phyloP scores from a whole-genome alignment of 345 rosid species.

The Brassica cretica region DNA sequence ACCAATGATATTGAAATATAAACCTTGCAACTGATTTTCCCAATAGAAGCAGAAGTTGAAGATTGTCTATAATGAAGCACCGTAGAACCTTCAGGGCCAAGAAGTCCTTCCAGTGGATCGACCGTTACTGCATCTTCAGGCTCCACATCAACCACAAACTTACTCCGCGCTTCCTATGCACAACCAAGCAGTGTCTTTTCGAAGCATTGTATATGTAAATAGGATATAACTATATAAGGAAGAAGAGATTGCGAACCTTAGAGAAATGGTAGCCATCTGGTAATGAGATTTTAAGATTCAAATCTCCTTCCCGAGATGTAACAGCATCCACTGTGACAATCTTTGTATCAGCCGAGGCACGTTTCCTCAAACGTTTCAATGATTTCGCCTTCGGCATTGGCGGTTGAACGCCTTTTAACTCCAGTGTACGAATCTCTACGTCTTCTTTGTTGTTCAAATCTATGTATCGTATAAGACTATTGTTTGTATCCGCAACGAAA shows the following conservation, averaged over 20 bases:
- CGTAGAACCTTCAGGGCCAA: conserved; percentile 72
- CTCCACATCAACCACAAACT: conserved; percentile 67
- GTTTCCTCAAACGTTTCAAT: conserved; percentile 70
- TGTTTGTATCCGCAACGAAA: conserved; percentile 87
- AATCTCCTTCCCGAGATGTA: conserved; percentile 65
- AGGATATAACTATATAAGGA: not conserved
- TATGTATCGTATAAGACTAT: conserved; percentile 69
- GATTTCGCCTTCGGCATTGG: conserved; percentile 63
- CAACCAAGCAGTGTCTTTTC: not conserved
- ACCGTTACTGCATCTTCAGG: conserved; percentile 61
- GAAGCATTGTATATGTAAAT: not conserved
- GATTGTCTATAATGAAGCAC: conserved; percentile 58
- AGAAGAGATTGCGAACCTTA: conserved; percentile 48
- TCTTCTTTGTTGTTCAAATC: conserved; percentile 56
- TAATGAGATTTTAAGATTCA: conserved; percentile 62
- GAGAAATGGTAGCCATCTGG: conserved; percentile 89
- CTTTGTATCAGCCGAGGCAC: conserved; percentile 67
- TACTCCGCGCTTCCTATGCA: conserved; percentile 80
- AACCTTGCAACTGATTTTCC: conserved; percentile 86
- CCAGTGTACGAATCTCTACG: conserved; percentile 64
- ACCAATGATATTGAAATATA: conserved; percentile 5
- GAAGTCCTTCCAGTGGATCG: conserved; percentile 68
- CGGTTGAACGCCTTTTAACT: conserved; percentile 81
- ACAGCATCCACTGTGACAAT: conserved; percentile 54
- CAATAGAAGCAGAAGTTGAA: conserved; percentile 54